phyloP scores from a whole-genome alignment of 2,329 filamentous ascomycete genomes.

The Chrysosporium keratinophilum region DNA sequence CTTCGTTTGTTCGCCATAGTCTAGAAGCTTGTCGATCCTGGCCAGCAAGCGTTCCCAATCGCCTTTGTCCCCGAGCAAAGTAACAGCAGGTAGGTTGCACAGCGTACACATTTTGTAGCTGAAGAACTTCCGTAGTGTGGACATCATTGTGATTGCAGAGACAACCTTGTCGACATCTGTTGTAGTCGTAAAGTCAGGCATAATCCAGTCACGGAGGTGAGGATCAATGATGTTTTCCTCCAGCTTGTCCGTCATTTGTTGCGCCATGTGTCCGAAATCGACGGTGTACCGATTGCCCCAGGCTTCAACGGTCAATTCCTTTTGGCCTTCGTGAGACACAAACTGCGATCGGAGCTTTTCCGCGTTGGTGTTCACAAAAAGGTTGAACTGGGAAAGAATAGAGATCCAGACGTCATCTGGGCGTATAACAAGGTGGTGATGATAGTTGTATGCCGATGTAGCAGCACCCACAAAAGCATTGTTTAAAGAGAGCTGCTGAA shows the following conservation, averaged over 20 bases:
- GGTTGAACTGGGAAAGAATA: conserved; percentile 41
- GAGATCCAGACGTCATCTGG: conserved; percentile 47
- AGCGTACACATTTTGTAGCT: no score
- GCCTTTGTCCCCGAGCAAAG: conserved; percentile 28
- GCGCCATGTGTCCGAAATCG: no score
- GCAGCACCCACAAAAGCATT: neutral
- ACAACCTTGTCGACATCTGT: conserved; percentile 35
- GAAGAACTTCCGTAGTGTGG: conserved; percentile 16
- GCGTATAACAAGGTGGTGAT: conserved; percentile 40
- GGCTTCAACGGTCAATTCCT: conserved; percentile 27
- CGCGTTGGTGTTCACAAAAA: conserved; percentile 40
- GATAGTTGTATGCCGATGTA: conserved; percentile 15
- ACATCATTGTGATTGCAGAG: conserved; percentile 44
- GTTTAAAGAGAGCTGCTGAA: no score
- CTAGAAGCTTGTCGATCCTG: conserved; percentile 36
- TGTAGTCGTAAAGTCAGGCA: conserved; percentile 46
- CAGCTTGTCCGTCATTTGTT: no score
- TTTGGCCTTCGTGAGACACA: conserved; percentile 36
- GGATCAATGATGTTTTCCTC: conserved; percentile 18
- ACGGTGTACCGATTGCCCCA: no score
- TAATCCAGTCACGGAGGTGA: conserved; percentile 37
- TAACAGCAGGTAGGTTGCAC: no score
- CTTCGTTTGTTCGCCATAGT: conserved; percentile 38
- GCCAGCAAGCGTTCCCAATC: conserved; percentile 40
- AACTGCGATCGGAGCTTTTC: conserved; percentile 38